These are phyloP conservation scores for Drechslerella stenobrocha DNA, from an alignment of 2,329 filamentous ascomycete genomes.

Conservation along the genomic window DNA sequence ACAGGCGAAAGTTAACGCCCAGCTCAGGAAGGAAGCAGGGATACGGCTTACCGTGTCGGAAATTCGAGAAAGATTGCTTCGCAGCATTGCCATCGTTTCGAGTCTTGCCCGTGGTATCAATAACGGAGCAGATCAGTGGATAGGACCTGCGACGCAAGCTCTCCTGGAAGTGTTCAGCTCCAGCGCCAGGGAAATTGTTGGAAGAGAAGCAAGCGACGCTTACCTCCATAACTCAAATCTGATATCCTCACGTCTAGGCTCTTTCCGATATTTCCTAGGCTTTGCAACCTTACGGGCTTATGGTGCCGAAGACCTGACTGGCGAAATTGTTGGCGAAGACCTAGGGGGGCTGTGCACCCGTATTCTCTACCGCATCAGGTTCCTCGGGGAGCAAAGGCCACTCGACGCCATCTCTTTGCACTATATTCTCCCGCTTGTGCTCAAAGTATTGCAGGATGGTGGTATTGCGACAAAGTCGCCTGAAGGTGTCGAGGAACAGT, in stretches of 20 bases:
- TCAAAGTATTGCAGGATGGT: slow-evolving; percentile 75
- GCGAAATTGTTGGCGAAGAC: slow-evolving; percentile 49
- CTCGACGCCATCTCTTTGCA: slow-evolving; percentile 86
- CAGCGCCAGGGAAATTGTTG: slow-evolving; percentile 78
- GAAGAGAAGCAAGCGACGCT: slow-evolving; percentile 73
- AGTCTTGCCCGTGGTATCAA: slow-evolving; percentile 82
- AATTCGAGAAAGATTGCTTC: slow-evolving; percentile 71
- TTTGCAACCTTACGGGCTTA: slow-evolving; percentile 81
- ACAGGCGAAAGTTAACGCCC: slow-evolving; percentile 83
- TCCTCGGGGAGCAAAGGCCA: slow-evolving; percentile 88
- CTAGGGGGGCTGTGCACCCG: slow-evolving; percentile 71
- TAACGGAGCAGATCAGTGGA: slow-evolving; percentile 86
- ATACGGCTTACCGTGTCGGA: slow-evolving; percentile 74
- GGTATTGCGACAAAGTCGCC: slow-evolving; percentile 69
- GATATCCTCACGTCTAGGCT: slow-evolving; percentile 72
- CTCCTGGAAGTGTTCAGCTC: slow-evolving; percentile 75
- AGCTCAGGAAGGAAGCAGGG: slow-evolving; percentile 80
- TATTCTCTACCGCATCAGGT: slow-evolving; percentile 85
- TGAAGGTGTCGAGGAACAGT: slow-evolving; percentile 85
- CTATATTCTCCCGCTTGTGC: slow-evolving; percentile 80
- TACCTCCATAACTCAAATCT: slow-evolving; percentile 79
- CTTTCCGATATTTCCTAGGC: slow-evolving; percentile 79
- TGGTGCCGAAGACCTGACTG: slow-evolving; percentile 68
- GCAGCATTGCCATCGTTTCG: slow-evolving; percentile 82
- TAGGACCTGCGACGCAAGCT: slow-evolving; percentile 75